Evolutionary conservation across 495 filamentous ascomycete species (phyloP), one percentile per base, ranked within the genome.

Genomic region (Aspergillus cristatus): DNA sequence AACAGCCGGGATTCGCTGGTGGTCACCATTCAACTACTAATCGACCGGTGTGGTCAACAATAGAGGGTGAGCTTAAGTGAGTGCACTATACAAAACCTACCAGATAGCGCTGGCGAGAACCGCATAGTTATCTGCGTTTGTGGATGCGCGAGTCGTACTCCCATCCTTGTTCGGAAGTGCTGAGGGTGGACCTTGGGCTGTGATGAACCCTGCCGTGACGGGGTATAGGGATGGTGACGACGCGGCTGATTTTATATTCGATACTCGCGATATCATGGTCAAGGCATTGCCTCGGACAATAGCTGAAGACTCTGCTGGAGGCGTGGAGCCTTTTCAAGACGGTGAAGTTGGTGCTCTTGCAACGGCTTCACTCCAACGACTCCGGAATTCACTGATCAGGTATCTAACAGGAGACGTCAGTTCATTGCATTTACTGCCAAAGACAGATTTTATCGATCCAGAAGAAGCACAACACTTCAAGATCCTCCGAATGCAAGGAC

Each of bases 401-500:
- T 62, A 55, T 35, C 34, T 54, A 2, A 55, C 57, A 3, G 57
- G 57, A 3, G 57, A 62, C 30, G 28, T 60, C 7, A 51, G 48
- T 18, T 57, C 53, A 3, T 18, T 61, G 5, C 56, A 57, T 14
- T 38, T 28, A 4, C 39, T 49, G 3, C 45, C 42, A 14, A 29
- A 33, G 12, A 10, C 18, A 7, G 31, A 20, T 12, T 32, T 22
- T 7, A 41, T 53, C 3, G 13, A 40, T 7, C 32, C 44, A 0
- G 34, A 31, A 1, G 25, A 36, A n/a, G 34, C 26, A 15, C 8
- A 30, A 7, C 34, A 42, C 13, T 50, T 51, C 30, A 34, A 36
- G 12, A 22, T 52, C 10, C 13, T 60, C 4, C 50, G 46, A 4
- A 18, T 61, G 6, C 33, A 46, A 13, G 57, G 57, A 7, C 57